Evolutionary conservation across 208 protist genomes (phyloP).

Genomic region (Phytomonas francai): DNA sequence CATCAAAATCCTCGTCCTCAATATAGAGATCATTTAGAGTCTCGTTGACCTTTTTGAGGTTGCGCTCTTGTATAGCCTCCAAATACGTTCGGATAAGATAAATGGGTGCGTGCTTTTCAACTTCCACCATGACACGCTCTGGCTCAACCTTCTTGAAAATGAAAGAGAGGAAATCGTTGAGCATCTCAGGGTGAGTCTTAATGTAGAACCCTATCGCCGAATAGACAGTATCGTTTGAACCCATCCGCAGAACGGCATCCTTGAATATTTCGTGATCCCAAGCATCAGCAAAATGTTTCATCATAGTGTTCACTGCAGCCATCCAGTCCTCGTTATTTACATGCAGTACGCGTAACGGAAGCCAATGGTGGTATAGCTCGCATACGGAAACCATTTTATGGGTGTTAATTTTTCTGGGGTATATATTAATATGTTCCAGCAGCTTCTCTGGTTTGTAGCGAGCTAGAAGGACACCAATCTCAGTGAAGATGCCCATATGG

Average conservation of each 20-base stretch:
- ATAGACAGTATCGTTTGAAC: conserved; percentile 97
- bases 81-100: conserved; percentile 97
- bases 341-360: conserved; percentile 94
- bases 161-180: conserved; percentile 95
- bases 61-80: conserved; percentile 89
- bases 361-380: conserved; percentile 95
- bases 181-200: conserved; percentile 78
- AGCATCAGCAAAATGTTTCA: conserved; percentile 94
- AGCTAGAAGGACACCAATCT: conserved; percentile 98
- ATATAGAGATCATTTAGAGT: conserved; percentile 98
- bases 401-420: conserved; percentile 95
- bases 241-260: conserved; percentile 92
- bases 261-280: conserved; percentile 98
- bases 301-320: conserved; percentile 96
- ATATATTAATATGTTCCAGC: conserved; percentile 98
- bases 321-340: conserved; percentile 98
- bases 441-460: conserved; percentile 99
- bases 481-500: conserved; percentile 99
- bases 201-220: conserved; percentile 97
- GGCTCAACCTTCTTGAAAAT: conserved; percentile 95
- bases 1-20: conserved; percentile 98
- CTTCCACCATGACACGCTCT: conserved; percentile 92
- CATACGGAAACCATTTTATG: conserved; percentile 95
- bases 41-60: conserved; percentile 96
- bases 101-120: conserved; percentile 78